Evolutionary conservation across 1,139 yeast genomes (phyloP), one percentile per base, ranked within the genome.

Genomic region (Candida tetrigidarum): DNA sequence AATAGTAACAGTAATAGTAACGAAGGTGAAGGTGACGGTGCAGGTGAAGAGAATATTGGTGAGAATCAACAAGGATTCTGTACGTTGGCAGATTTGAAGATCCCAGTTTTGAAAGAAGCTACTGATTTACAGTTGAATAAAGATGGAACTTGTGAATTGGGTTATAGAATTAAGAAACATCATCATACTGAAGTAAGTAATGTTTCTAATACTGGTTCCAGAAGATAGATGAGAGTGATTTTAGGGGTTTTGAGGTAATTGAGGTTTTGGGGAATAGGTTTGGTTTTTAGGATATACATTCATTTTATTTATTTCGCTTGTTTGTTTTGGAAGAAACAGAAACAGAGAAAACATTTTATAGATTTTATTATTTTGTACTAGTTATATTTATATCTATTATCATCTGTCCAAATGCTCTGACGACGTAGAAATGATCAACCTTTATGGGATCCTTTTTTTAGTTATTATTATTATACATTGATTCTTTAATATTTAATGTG

Each of bases 91-190:
- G 51, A 50, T 35, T 42, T 48, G 15, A 43, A 46, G 26, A 34
- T 34, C 8, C 41, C 39, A n/a, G 28, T 37, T 5, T 42, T 48
- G 11, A 43, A 41, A 18, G 40, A 40, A n/a, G 40, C 45, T 9
- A 35, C 50, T 5, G 55, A 56, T 38, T 47, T 51, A 47, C 51
- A 38, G 27, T 42, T 46, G 49, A 76, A 70, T 43, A 45, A 58
- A 22, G 59, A 54, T 47, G 78, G 78, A 2, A 43, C 58, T 39
- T 73, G 79, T 52, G 74, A 73, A 28, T 64, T 74, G 46, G 80
- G 80, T 2, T 75, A 74, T 50, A 68, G 60, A 51, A 61, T 75
- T 39, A 71, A 62, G 49, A 73, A 65, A 53, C 80, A 75, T 52
- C 77, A 73, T 53, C 80, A 75, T 52, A 56, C 65, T 39, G 78